A percentile compares a stretch with the other conserved stretches of the same genome.
These are phyloP conservation scores for Sporothrix globosa DNA, from an alignment of 2,329 filamentous ascomycete species.

Conservation along the genomic window DNA sequence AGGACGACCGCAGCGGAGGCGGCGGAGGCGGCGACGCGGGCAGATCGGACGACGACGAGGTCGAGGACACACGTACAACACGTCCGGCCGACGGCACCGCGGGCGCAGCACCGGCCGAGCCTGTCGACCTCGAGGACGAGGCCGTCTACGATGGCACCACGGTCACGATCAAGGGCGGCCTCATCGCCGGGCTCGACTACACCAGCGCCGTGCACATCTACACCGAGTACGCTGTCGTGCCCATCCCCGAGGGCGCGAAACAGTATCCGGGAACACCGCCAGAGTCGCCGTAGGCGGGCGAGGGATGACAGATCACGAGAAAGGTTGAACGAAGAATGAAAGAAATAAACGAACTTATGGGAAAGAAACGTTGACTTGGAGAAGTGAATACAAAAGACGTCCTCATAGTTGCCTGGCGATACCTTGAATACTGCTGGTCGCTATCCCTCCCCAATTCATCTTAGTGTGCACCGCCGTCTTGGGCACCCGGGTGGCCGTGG, in stretches of 20 bases:
- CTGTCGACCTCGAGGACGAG: constrained; percentile 34
- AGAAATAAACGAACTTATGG: no score
- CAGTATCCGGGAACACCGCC: constrained; percentile 34
- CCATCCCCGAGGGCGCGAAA: constrained; percentile 46
- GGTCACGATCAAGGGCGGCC: constrained; percentile 53
- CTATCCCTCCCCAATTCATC: neutral
- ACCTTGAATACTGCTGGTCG: no score
- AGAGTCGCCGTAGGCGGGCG: neutral
- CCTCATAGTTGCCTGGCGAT: no score
- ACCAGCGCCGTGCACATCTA: constrained; percentile 51
- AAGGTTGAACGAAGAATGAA: no score
- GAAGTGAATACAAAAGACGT: no score
- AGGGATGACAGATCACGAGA: no score
- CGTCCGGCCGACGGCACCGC: neutral
- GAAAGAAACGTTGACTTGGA: no score
- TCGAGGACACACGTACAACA: neutral
- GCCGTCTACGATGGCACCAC: constrained; percentile 46
- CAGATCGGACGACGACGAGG: neutral
- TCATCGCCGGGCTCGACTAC: constrained; percentile 47
- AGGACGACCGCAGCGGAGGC: neutral
- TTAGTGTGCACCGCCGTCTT: constrained; percentile 1
- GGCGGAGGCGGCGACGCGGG: constrained; percentile 26
- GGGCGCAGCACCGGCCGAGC: neutral
- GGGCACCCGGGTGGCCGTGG: neutral
- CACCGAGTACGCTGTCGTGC: constrained; percentile 49